phyloP scores from a whole-genome alignment of 2,329 filamentous ascomycete genomes.

The Hysterium pulicare region DNA sequence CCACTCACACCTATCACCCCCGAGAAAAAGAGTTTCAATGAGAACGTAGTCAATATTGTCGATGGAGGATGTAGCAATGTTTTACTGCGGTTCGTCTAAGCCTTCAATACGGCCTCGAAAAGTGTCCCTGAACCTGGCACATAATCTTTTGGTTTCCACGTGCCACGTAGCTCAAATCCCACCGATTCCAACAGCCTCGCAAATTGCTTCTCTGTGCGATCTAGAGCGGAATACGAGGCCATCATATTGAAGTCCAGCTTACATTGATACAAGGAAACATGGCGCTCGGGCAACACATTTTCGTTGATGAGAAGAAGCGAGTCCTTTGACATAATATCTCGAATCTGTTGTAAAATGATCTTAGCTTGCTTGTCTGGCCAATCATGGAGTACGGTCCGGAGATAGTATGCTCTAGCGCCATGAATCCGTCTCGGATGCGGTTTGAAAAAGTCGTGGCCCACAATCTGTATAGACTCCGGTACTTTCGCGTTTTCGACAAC shows the following conservation, averaged over 20 bases:
- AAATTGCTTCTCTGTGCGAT: constrained; percentile 1
- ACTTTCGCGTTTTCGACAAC: constrained; percentile 7
- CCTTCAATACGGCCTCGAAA: background rate
- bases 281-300: constrained; percentile 36
- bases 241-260: constrained; percentile 3
- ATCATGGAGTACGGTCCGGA: constrained; percentile 36
- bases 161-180: constrained; percentile 1
- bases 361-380: constrained; percentile 31
- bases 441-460: constrained; percentile 19
- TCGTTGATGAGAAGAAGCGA: constrained; percentile 44
- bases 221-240: background rate
- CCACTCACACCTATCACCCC: too few species aligned
- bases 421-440: constrained; percentile 18
- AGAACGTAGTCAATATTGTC: too few species aligned
- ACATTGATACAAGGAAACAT: constrained; percentile 3
- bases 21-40: too few species aligned
- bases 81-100: too few species aligned
- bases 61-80: too few species aligned
- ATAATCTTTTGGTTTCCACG: background rate
- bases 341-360: constrained; percentile 15
- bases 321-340: constrained; percentile 14
- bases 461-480: background rate
- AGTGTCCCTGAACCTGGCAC: background rate
- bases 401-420: constrained; percentile 29
- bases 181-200: background rate